Conservation (phyloP, 2,329 filamentous ascomycete species). For the Incumbomyces delicatus region DNA sequence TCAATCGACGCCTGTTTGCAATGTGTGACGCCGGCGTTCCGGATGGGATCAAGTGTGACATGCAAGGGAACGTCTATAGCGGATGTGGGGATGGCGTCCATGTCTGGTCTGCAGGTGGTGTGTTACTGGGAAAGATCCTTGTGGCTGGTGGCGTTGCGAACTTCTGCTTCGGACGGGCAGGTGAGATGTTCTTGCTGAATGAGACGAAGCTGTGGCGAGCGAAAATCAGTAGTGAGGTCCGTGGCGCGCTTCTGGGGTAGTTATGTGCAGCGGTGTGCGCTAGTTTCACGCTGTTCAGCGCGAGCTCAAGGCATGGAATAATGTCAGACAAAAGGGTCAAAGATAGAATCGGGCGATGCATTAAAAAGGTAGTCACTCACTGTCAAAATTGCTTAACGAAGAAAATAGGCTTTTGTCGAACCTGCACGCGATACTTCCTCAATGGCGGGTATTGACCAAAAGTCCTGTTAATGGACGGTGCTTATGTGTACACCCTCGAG, state of each 20-base stretch:
- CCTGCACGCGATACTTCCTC: too few relatives aligned
- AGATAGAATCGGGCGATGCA: too few relatives aligned
- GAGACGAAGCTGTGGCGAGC: constrained; percentile 8
- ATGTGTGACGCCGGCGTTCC: constrained; percentile 39
- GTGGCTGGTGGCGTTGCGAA: constrained; percentile 39
- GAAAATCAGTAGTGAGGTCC: not conserved
- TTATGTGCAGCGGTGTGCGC: too few relatives aligned
- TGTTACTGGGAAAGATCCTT: constrained; percentile 47
- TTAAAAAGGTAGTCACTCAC: too few relatives aligned
- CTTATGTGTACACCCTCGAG: too few relatives aligned
- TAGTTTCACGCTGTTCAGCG: too few relatives aligned
- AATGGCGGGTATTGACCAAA: too few relatives aligned
- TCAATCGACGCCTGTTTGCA: constrained; percentile 45
- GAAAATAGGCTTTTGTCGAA: too few relatives aligned
- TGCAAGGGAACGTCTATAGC: constrained; percentile 45
- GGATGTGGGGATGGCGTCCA: constrained; percentile 46
- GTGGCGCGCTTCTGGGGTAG: constrained; percentile 2
- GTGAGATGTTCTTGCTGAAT: constrained; percentile 8
- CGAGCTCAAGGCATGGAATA: too few relatives aligned
- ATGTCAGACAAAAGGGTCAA: too few relatives aligned
- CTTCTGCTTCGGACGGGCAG: constrained; percentile 36
- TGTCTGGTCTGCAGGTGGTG: constrained; percentile 42
- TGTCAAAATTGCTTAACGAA: too few relatives aligned
- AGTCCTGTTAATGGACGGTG: too few relatives aligned
- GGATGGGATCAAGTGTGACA: constrained; percentile 40